These are phyloP conservation scores for Boechera divaricarpa DNA, from an alignment of 345 rosid genomes.

Conservation along the genomic window DNA sequence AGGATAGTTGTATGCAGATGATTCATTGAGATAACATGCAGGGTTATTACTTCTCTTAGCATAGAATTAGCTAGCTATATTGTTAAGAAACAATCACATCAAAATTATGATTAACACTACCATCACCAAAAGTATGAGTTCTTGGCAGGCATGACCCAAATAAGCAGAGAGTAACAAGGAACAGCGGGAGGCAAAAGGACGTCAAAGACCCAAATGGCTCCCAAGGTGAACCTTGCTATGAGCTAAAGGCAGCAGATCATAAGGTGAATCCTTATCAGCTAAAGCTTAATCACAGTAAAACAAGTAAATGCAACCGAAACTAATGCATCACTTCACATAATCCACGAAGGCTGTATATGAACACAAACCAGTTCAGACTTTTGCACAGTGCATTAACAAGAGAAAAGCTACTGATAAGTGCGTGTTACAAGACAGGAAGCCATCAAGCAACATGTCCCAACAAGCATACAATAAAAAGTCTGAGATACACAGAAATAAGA, in stretches of 20 bases:
- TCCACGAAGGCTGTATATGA: neutral
- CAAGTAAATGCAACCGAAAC: neutral
- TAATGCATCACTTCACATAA: slow-evolving; percentile 2
- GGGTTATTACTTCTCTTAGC: neutral
- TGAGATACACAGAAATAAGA: slow-evolving; percentile 5
- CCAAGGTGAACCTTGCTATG: slow-evolving; percentile 28
- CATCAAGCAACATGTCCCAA: neutral
- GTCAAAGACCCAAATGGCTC: slow-evolving; percentile 32
- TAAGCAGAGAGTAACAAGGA: slow-evolving; percentile 27
- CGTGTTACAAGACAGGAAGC: neutral
- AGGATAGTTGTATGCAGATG: neutral
- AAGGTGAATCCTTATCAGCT: slow-evolving; percentile 25
- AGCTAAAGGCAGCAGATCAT: slow-evolving; percentile 31
- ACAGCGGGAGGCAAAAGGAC: slow-evolving; percentile 2
- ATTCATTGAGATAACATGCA: neutral
- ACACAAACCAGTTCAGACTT: slow-evolving; percentile 10
- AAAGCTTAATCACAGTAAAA: slow-evolving; percentile 15
- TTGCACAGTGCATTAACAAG: slow-evolving; percentile 20
- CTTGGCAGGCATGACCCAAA: slow-evolving; percentile 28
- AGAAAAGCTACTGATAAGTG: slow-evolving; percentile 9
- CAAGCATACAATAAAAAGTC: neutral
- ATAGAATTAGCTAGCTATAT: slow-evolving; percentile 8
- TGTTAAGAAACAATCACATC: slow-evolving; percentile 1
- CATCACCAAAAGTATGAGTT: slow-evolving; percentile 35
- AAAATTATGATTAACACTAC: slow-evolving; percentile 7